Percentiles rank a stretch among this genome's conserved stretches.
Conservation (phyloP, 305 asterid species). For the Solanum chacoense region DNA sequence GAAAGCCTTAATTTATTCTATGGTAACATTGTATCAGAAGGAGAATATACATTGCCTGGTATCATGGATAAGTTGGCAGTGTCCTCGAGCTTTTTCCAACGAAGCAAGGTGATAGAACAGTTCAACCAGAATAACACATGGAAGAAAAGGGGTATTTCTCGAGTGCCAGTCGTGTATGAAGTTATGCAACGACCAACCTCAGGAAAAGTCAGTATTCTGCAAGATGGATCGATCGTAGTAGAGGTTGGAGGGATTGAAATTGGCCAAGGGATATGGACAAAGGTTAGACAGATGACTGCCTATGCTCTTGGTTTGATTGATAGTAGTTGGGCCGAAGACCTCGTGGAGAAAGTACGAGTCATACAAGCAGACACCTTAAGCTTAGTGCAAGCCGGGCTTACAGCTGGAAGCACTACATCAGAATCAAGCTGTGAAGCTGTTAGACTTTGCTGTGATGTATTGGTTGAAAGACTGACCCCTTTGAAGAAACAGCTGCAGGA, state of each 20-base stretch:
- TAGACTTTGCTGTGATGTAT: constrained; percentile 45
- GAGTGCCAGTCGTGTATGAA: constrained; percentile 48
- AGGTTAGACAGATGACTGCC: constrained; percentile 59
- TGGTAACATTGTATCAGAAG: constrained; percentile 29
- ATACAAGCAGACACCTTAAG: constrained; percentile 67
- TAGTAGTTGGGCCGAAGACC: constrained; percentile 33
- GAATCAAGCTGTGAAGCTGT: constrained; percentile 81
- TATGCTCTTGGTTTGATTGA: constrained; percentile 40
- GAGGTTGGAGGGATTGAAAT: constrained; percentile 78
- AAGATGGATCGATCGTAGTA: constrained; percentile 61
- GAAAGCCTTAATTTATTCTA: constrained; percentile 45
- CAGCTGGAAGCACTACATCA: constrained; percentile 76
- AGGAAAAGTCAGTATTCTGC: constrained; percentile 61
- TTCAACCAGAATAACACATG: constrained; percentile 39
- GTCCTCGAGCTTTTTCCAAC: constrained; percentile 27
- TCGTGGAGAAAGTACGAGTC: constrained; percentile 58
- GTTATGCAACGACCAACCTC: constrained; percentile 34
- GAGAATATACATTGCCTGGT: constrained; percentile 44
- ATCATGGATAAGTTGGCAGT: constrained; percentile 55
- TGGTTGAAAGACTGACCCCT: constrained; percentile 55
- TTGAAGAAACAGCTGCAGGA: constrained; percentile 38
- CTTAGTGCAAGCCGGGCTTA: constrained; percentile 59
- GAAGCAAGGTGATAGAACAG: constrained; percentile 18
- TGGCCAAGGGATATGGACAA: constrained; percentile 84
- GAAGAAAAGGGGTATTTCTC: constrained; percentile 65